Percentiles rank a stretch among this genome's conserved stretches.
Conservation (phyloP, 2,329 filamentous ascomycete species). For the Cercospora beticola region DNA sequence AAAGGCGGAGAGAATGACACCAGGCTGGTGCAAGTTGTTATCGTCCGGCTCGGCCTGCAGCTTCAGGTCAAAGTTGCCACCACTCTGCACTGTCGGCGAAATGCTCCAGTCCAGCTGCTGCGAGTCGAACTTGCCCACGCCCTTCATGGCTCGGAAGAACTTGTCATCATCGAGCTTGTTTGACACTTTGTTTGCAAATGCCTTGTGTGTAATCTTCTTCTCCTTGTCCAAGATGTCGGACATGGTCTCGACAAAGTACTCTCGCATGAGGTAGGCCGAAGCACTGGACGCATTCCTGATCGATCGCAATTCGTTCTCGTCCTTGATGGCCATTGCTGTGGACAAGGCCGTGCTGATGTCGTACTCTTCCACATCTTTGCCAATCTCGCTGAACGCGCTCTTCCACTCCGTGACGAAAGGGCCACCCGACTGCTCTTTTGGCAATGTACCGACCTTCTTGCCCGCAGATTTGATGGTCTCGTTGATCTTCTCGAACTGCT, state of each 20-base stretch:
- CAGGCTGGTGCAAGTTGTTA: constrained; percentile 72
- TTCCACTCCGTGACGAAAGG: constrained; percentile 98
- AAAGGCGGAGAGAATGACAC: constrained; percentile 89
- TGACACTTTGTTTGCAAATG: constrained; percentile 81
- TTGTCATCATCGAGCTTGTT: constrained; percentile 89
- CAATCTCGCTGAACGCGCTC: constrained; percentile 71
- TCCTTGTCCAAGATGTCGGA: constrained; percentile 92
- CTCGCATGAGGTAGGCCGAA: constrained; percentile 89
- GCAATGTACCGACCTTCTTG: constrained; percentile 83
- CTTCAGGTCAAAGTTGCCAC: constrained; percentile 89
- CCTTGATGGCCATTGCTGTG: constrained; percentile 84
- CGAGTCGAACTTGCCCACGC: constrained; percentile 83
- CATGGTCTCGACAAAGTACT: constrained; percentile 98
- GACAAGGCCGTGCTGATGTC: constrained; percentile 84
- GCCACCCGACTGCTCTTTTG: constrained; percentile 80
- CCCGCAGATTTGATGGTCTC: constrained; percentile 86
- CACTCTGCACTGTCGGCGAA: constrained; percentile 82
- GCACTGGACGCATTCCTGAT: constrained; percentile 94
- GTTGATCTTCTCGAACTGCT: constrained; percentile 79
- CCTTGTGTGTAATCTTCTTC: constrained; percentile 91
- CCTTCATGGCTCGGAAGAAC: constrained; percentile 85
- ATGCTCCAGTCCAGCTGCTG: constrained; percentile 92
- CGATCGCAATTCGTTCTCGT: constrained; percentile 87
- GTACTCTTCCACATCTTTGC: constrained; percentile 83
- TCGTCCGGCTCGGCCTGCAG: constrained; percentile 76